Evolutionary conservation across 495 filamentous ascomycete genomes (phyloP).

Genomic region (Xylona heveae): DNA sequence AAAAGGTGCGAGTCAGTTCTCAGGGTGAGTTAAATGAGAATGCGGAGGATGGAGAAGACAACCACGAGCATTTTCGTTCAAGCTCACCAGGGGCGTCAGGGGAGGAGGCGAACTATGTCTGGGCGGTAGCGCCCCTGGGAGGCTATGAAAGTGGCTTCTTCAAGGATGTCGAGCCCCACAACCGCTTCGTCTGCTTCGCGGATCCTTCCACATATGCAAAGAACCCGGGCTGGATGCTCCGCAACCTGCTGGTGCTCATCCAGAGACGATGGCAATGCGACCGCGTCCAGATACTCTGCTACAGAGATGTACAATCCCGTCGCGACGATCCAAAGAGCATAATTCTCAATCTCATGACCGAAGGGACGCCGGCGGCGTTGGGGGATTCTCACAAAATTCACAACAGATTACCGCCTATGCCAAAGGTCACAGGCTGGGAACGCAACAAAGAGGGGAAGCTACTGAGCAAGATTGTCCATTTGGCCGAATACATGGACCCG

Average conservation of each 20-base stretch:
- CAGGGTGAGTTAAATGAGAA: conserved; percentile 6
- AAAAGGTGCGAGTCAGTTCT: conserved; percentile 25
- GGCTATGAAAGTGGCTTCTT: conserved; percentile 83
- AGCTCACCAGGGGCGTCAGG: conserved; percentile 18
- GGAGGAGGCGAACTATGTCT: conserved; percentile 34
- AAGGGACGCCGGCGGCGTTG: conserved; percentile 7
- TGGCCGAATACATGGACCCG: conserved; percentile 86
- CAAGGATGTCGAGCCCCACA: conserved; percentile 35
- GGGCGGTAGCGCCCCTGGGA: conserved; percentile 53
- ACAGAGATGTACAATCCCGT: conserved; percentile 55
- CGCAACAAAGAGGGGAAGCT: conserved; percentile 57
- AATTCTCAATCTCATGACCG: conserved; percentile 44
- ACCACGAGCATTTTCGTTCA: conserved; percentile 11
- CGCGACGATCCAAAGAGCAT: conserved; percentile 64
- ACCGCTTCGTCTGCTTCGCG: conserved; percentile 67
- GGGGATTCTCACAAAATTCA: neutral
- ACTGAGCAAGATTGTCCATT: conserved; percentile 48
- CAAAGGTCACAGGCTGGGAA: conserved; percentile 91
- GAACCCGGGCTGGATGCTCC: conserved; percentile 76
- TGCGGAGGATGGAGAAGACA: conserved; percentile 8
- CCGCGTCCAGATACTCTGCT: conserved; percentile 72
- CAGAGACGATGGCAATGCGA: conserved; percentile 58
- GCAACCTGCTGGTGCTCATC: conserved; percentile 77
- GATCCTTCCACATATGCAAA: conserved; percentile 80
- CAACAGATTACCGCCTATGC: conserved; percentile 26